These are phyloP conservation scores for Fusarium heterosporum DNA, from an alignment of 2,329 filamentous ascomycete genomes.

Conservation along the genomic window DNA sequence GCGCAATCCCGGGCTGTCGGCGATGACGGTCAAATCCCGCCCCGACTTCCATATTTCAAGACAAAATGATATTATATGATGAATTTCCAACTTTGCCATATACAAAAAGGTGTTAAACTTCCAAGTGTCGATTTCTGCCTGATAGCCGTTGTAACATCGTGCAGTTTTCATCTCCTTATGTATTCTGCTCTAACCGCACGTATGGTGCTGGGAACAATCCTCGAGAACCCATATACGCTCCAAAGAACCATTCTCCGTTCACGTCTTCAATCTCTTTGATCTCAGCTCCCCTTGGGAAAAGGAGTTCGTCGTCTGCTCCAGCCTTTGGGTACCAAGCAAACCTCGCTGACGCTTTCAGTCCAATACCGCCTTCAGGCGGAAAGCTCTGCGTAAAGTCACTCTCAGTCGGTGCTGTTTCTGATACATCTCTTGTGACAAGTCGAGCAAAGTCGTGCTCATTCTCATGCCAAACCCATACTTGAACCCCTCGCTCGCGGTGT, in stretches of 20 bases:
- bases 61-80: background rate
- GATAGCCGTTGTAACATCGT: background rate
- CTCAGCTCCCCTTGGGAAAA: conserved; percentile 86
- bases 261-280: conserved; percentile 86
- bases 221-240: conserved; percentile 82
- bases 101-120: conserved; percentile 4
- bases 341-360: conserved; percentile 70
- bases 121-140: background rate
- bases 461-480: conserved; percentile 66
- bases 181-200: conserved; percentile 63
- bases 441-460: conserved; percentile 56
- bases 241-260: conserved; percentile 92
- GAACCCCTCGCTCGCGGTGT: conserved; percentile 51
- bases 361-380: conserved; percentile 81
- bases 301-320: conserved; percentile 76
- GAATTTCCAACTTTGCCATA: background rate
- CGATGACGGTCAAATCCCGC: conserved; percentile 26
- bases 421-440: conserved; percentile 64
- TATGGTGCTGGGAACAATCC: conserved; percentile 86
- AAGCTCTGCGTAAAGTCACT: conserved; percentile 58
- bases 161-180: conserved; percentile 14
- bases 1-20: conserved; percentile 48
- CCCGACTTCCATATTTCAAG: conserved; percentile 42
- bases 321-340: conserved; percentile 84
- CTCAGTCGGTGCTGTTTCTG: conserved; percentile 55